Evolutionary conservation across 306 rosid species (phyloP).

Genomic region (Fragaria nilgerrensis): DNA sequence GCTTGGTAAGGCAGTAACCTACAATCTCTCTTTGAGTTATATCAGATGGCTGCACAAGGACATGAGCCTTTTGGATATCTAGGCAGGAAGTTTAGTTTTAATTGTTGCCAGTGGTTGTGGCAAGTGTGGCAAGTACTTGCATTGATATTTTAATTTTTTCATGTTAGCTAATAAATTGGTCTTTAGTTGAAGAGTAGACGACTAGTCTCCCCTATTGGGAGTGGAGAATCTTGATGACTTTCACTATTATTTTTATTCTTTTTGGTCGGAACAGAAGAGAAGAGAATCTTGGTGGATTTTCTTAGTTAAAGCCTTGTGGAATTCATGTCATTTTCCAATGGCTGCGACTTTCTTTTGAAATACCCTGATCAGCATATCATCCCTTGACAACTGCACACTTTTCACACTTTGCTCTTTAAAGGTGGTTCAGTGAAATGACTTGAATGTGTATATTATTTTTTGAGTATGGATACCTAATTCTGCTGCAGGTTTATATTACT

Average conservation of each 20-base stretch:
- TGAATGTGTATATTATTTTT: background rate
- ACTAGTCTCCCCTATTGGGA: background rate
- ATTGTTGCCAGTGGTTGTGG: background rate
- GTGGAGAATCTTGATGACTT: background rate
- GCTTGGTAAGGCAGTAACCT: background rate
- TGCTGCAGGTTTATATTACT: background rate
- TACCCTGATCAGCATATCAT: background rate
- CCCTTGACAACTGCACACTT: background rate
- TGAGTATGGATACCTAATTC: no score
- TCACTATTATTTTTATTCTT: background rate
- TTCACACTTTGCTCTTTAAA: background rate
- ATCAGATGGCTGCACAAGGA: background rate
- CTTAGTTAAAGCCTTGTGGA: background rate
- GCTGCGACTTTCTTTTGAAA: background rate
- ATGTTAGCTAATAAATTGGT: background rate
- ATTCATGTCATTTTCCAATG: background rate
- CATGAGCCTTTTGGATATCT: background rate
- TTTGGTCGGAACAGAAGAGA: background rate
- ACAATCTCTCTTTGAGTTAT: background rate
- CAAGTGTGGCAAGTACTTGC: background rate
- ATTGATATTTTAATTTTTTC: background rate
- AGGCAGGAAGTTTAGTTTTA: background rate
- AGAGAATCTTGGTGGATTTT: background rate
- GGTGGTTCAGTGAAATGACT: background rate
- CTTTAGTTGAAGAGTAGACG: background rate